phyloP scores from a whole-genome alignment of 768 basidiomycete genomes.

The Mycena alexandri region DNA sequence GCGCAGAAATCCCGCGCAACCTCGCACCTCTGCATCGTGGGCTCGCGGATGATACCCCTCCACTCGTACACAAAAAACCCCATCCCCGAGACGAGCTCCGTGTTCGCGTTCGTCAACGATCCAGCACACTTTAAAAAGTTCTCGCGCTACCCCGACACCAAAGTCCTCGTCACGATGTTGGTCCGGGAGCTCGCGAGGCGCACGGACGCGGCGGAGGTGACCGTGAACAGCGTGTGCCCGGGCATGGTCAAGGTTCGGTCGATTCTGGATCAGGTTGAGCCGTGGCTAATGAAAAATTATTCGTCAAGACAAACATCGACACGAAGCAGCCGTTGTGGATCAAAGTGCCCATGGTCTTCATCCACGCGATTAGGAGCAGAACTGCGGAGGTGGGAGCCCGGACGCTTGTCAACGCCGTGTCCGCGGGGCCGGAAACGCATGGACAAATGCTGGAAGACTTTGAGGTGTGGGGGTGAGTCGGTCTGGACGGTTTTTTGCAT shows the following conservation, averaged over 20 bases:
- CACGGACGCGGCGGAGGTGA: slow-evolving; percentile 33
- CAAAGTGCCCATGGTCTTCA: background rate
- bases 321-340: slow-evolving; percentile 20
- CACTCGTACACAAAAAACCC: slow-evolving; percentile 22
- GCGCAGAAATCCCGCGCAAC: slow-evolving; percentile 17
- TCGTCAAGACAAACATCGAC: slow-evolving; percentile 22
- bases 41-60: slow-evolving; percentile 21
- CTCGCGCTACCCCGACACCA: slow-evolving; percentile 35
- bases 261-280: too few relatives aligned
- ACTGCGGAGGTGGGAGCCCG: slow-evolving; percentile 35
- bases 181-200: slow-evolving; percentile 32
- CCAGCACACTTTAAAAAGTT: slow-evolving; percentile 10
- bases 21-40: slow-evolving; percentile 34
- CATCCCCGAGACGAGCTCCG: slow-evolving; percentile 27
- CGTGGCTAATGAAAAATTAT: too few relatives aligned
- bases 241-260: slow-evolving; percentile 28
- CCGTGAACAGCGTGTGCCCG: slow-evolving; percentile 40
- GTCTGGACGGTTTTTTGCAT: background rate
- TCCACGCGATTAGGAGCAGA: slow-evolving; percentile 22
- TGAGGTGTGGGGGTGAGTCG: slow-evolving; percentile 26
- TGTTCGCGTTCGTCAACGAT: slow-evolving; percentile 36
- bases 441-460: slow-evolving; percentile 33
- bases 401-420: slow-evolving; percentile 31
- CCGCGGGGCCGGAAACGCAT: slow-evolving; percentile 35
- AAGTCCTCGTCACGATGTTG: slow-evolving; percentile 35